Evolutionary conservation across 352 stramenopile genomes (phyloP).

Genomic region (Phytophthora kernoviae): DNA sequence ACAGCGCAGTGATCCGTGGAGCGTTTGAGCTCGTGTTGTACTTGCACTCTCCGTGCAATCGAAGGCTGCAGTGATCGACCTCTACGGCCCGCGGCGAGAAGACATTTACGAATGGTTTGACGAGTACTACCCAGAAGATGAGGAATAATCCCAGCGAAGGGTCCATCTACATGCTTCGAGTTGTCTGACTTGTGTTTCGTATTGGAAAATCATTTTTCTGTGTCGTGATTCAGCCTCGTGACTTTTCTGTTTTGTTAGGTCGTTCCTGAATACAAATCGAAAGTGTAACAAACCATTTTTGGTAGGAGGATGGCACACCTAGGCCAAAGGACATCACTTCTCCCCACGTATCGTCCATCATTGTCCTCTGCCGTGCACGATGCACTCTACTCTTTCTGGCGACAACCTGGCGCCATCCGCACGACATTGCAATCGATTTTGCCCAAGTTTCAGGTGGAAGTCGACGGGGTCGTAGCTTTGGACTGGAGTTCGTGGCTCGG

Average conservation of each 20-base stretch:
- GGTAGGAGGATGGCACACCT: not conserved
- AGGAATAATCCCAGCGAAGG: too few relatives aligned
- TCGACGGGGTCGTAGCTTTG: slow-evolving; percentile 25
- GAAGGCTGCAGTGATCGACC: not conserved
- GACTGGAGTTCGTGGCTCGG: slow-evolving; percentile 29
- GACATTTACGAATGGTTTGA: slow-evolving; percentile 1
- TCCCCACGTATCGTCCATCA: slow-evolving; percentile 35
- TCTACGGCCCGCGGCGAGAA: not conserved
- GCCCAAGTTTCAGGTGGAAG: slow-evolving; percentile 15
- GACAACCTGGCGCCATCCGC: slow-evolving; percentile 22
- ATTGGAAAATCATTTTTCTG: too few relatives aligned
- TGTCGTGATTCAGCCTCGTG: too few relatives aligned
- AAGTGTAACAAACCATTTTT: not conserved
- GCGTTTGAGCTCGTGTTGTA: not conserved
- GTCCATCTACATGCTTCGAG: too few relatives aligned
- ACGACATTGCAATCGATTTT: slow-evolving; percentile 19
- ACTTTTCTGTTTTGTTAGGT: too few relatives aligned
- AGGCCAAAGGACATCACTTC: not conserved
- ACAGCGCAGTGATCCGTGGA: not conserved
- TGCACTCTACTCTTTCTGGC: slow-evolving; percentile 58
- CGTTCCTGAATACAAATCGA: not conserved
- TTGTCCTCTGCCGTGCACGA: slow-evolving; percentile 51
- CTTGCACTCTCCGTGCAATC: not conserved
- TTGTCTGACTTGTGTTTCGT: too few relatives aligned
- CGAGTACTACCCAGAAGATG: not conserved